Evolutionary conservation across 1,139 yeast genomes (phyloP).

Genomic region (Pichia norvegensis): DNA sequence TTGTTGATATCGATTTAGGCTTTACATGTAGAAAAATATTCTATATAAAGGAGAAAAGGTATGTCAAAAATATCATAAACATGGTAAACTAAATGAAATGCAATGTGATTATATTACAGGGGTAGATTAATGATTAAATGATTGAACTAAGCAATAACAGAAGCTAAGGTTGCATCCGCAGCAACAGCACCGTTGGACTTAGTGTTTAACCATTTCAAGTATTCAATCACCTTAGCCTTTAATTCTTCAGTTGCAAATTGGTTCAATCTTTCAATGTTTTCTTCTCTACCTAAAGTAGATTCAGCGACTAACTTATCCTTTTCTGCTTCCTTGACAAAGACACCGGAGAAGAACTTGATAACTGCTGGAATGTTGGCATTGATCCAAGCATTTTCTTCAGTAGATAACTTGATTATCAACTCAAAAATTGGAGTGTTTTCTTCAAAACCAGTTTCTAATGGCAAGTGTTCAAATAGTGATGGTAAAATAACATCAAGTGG

Average conservation of each 20-base stretch:
- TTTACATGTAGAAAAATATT: background rate
- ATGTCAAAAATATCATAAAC: background rate
- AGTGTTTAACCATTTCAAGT: constrained; percentile 66
- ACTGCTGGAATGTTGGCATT: constrained; percentile 54
- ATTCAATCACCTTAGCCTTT: constrained; percentile 53
- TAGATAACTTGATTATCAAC: constrained; percentile 52
- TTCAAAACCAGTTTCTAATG: constrained; percentile 81
- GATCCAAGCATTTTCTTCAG: constrained; percentile 47
- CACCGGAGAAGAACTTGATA: constrained; percentile 59
- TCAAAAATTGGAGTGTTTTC: constrained; percentile 89
- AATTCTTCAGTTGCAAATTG: constrained; percentile 69
- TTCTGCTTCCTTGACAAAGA: constrained; percentile 68
- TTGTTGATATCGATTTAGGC: background rate
- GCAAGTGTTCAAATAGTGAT: constrained; percentile 69
- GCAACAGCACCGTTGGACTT: constrained; percentile 57
- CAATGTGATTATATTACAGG: constrained; percentile 1
- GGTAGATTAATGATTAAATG: background rate
- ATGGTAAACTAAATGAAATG: background rate
- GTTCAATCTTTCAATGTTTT: constrained; percentile 64
- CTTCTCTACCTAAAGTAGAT: constrained; percentile 77
- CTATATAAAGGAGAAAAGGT: background rate
- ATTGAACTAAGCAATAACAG: constrained; percentile 38
- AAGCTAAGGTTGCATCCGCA: constrained; percentile 45
- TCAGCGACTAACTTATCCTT: constrained; percentile 60
- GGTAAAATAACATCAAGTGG: constrained; percentile 79